Evolutionary conservation across 2,329 filamentous ascomycete species (phyloP), one percentile per base, ranked within the genome.

Genomic region (Fusarium sp.): DNA sequence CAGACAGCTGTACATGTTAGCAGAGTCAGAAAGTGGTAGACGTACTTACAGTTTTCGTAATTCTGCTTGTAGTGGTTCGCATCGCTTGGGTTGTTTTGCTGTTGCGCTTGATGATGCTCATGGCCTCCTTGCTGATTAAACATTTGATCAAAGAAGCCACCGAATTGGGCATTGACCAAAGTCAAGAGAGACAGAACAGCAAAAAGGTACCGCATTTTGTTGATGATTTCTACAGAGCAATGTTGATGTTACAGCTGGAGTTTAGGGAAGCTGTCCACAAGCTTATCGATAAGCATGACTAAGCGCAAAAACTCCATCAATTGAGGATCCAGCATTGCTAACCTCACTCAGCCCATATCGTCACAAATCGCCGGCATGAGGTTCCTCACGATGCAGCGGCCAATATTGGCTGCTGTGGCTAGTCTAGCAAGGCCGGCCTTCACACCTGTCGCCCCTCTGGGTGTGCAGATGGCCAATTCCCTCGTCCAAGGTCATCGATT

Each of bases 111-210:
- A 18, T 86, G 84, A 17, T 81, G 81, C 51, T 81, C 82, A 70
- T 84, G 84, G 68, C 87, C 83, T 75, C 89, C 89, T 45, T 73
- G 68, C 24, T 76, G 75, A 77, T 90, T 89, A 82, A 99, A 98
- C 94, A 98, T 98, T 79, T 98, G 94, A 82, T 98, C 95, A 84
- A 98, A 99, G 89, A 99, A 98, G 73, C 80, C 77, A 81, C 94
- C 93, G 83, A 98, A 98, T 84, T 98, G 96, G 17, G 94, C 94
- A 65, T 88, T 85, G 8, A 87, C 90, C 22, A 89, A 83, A 70
- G 89, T 84, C 67, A 94, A 80, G 34, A 94, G 82, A 56, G 93
- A 84, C 22, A 94, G 81, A 26, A 90, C 75, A 50, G 88, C 77
- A 58, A 88, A 48, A 20, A 83, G 56, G 42, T 78, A 73, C 20